Conservation (phyloP, 768 basidiomycete species). For the Hemileccinum impolitum region DNA sequence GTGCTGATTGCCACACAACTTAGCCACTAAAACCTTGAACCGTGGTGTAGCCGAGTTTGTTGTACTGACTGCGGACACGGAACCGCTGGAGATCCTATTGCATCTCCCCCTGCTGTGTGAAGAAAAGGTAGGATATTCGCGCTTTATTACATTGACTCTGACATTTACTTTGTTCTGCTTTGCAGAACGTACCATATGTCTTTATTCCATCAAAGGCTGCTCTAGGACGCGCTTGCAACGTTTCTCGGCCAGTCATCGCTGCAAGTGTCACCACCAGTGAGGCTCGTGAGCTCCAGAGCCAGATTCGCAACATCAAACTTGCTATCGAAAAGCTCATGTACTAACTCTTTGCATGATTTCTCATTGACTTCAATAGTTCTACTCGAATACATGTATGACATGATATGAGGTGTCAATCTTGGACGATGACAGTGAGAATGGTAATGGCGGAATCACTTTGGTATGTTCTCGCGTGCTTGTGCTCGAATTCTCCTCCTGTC, state of each 20-base stretch:
- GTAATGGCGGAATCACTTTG: conserved; percentile 51
- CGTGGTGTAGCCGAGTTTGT: conserved; percentile 98
- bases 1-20: conserved; percentile 7
- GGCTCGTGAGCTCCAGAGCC: conserved; percentile 82
- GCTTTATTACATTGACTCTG: background rate
- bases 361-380: conserved; percentile 5
- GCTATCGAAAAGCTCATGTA: conserved; percentile 69
- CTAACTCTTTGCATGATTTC: conserved; percentile 20
- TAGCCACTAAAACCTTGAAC: conserved; percentile 97
- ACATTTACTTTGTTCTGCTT: conserved; percentile 1
- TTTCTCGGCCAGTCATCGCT: conserved; percentile 91
- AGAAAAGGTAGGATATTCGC: conserved; percentile 69
- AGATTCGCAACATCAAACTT: conserved; percentile 83
- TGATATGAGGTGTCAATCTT: conserved; percentile 2
- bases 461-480: conserved; percentile 88
- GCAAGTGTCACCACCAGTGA: conserved; percentile 97
- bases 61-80: conserved; percentile 93
- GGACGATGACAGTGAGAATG: background rate
- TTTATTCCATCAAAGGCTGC: conserved; percentile 96
- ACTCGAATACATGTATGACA: conserved; percentile 11
- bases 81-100: conserved; percentile 95
- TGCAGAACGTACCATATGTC: conserved; percentile 93
- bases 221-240: conserved; percentile 93
- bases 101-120: conserved; percentile 97
- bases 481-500: conserved; percentile 71